These are phyloP conservation scores for Botrytis fabae DNA, from an alignment of 2,329 filamentous ascomycete species.

Conservation along the genomic window DNA sequence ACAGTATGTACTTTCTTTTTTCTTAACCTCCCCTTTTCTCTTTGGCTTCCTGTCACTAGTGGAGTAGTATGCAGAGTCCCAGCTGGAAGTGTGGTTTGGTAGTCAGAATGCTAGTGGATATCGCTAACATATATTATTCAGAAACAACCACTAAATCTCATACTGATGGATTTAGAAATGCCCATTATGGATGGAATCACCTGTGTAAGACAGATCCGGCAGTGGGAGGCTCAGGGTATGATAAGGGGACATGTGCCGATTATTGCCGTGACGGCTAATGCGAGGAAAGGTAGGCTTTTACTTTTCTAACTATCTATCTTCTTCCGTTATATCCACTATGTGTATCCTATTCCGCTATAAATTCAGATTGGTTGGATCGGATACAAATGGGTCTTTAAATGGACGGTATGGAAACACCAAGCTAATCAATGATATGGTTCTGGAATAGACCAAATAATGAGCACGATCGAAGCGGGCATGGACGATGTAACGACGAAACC, in stretches of 20 bases:
- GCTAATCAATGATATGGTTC: not conserved
- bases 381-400: not conserved
- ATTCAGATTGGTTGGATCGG: not conserved
- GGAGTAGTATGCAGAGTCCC: not conserved
- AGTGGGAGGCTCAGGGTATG: slow-evolving; percentile 58
- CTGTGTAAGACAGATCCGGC: slow-evolving; percentile 66
- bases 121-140: not conserved
- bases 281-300: slow-evolving; percentile 45
- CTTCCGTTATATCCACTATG: not conserved
- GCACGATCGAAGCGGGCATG: slow-evolving; percentile 30
- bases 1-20: not conserved
- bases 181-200: slow-evolving; percentile 78
- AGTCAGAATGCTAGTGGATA: slow-evolving; percentile 38
- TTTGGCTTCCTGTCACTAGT: not conserved
- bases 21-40: not conserved
- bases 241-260: slow-evolving; percentile 68
- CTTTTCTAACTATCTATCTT: not conserved
- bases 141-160: slow-evolving; percentile 57
- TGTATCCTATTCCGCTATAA: not conserved
- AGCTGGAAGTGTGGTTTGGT: too few relatives aligned
- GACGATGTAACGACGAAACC: slow-evolving; percentile 37
- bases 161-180: slow-evolving; percentile 82
- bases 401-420: not conserved
- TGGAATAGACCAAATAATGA: slow-evolving; percentile 60
- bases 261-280: slow-evolving; percentile 76